Conservation (phyloP, 768 basidiomycete genomes). For the Boletus pseudopeckii region DNA sequence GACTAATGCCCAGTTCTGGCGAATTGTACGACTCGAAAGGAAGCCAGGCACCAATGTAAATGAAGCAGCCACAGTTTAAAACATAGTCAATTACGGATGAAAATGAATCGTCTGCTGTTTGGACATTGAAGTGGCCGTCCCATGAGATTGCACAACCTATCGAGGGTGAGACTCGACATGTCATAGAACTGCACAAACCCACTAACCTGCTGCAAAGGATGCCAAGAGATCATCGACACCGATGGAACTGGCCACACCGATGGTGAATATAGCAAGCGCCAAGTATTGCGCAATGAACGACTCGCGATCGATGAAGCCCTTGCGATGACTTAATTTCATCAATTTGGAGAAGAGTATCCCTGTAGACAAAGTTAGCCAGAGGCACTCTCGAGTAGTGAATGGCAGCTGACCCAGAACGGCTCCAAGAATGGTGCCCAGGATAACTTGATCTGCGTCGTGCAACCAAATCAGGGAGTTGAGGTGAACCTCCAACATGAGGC, state of each 20-base stretch:
- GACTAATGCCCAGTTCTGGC: slow-evolving; percentile 55
- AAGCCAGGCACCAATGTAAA: slow-evolving; percentile 87
- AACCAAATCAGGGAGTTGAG: not conserved
- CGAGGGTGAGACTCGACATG: not conserved
- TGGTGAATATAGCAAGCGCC: slow-evolving; percentile 66
- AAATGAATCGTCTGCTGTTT: slow-evolving; percentile 83
- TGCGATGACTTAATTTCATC: slow-evolving; percentile 65
- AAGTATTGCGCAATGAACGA: slow-evolving; percentile 87
- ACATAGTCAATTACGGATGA: slow-evolving; percentile 89
- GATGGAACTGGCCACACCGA: slow-evolving; percentile 75
- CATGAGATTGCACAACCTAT: slow-evolving; percentile 85
- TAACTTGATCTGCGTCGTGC: slow-evolving; percentile 64
- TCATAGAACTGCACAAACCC: not conserved
- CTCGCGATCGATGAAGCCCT: slow-evolving; percentile 70
- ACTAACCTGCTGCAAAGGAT: slow-evolving; percentile 74
- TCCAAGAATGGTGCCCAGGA: slow-evolving; percentile 71
- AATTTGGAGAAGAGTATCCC: slow-evolving; percentile 68
- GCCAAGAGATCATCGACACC: slow-evolving; percentile 89
- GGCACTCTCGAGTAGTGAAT: not conserved
- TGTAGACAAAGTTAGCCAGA: slow-evolving; percentile 20
- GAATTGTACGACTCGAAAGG: slow-evolving; percentile 59
- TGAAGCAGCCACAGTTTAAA: slow-evolving; percentile 74
- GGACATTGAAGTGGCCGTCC: slow-evolving; percentile 80
- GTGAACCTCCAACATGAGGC: not conserved
- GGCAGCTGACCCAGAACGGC: slow-evolving; percentile 43